Evolutionary conservation across 495 filamentous ascomycete species (phyloP), one percentile per base, ranked within the genome.

Genomic region (Annulohypoxylon moriforme): DNA sequence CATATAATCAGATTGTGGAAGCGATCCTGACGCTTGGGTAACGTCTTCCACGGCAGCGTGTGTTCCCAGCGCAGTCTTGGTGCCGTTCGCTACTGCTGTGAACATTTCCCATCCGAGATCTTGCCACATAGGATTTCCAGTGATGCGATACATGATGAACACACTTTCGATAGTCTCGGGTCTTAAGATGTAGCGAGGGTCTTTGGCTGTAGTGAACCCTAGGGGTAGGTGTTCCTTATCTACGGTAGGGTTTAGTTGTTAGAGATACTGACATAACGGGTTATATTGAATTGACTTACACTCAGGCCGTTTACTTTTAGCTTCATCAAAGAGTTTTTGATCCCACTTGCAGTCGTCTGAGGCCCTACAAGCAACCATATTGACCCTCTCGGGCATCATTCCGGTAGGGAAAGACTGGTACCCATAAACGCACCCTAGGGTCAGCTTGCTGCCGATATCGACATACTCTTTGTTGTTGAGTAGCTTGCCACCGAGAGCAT

Each of bases 391-490:
- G 0, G 94, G 94, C 92, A 94, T 94, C 73, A 98, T 93, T 0
- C 93, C 94, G 0, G 91, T 92, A 11, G 86, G 83, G 20, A 91
- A 93, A 18, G 88, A 81, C 67, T 89, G 85, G 74, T 97, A 97
- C 0, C 91, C 89, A 88, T 92, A 97, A 18, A 95, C 89, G 75
- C 94, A 98, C 22, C 94, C 94, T 57, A 93, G 89, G 0, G 94
- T 93, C 24, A 98, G 82, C 76, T 92, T 91, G 50, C 83, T 79
- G 7, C 91, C 95, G 25, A 92, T 83, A 2, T 92, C 85, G 50
- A 96, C 78, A 74, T 97, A 93, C 9, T 85, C 84, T 7, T 86
- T 83, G 24, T 89, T 85, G 18, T 84, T 80, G 68, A 97, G 94
- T 9, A 93, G 79, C 69, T 88, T 89, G n/a, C 93, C 90, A 18